These are phyloP conservation scores for Tylopilus orsonianus DNA, from an alignment of 1,284 basidiomycete genomes.

Conservation along the genomic window DNA sequence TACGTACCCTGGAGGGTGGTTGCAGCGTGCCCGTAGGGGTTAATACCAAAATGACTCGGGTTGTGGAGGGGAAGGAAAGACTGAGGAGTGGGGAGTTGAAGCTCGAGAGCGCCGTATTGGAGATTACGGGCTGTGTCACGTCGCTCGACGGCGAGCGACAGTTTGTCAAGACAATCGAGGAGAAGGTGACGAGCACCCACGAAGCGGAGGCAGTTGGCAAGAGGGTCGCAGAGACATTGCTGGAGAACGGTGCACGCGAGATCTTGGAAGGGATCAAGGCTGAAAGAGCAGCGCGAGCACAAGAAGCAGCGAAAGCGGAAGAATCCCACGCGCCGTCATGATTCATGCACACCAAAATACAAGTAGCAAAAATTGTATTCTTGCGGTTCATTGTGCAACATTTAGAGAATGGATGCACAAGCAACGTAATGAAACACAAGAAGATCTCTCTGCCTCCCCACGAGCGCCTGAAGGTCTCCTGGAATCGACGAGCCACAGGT, in stretches of 20 bases:
- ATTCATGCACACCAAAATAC: conserved; percentile 13
- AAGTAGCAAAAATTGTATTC: conserved; percentile 23
- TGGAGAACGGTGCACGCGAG: conserved; percentile 67
- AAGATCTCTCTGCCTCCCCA: conserved; percentile 44
- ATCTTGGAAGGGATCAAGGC: conserved; percentile 79
- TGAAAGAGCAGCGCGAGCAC: conserved; percentile 60
- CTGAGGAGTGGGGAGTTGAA: conserved; percentile 30
- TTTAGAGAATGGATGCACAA: conserved; percentile 31
- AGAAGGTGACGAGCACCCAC: conserved; percentile 50
- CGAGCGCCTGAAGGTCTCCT: conserved; percentile 49
- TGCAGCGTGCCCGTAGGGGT: conserved; percentile 98
- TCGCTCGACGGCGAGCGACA: conserved; percentile 70
- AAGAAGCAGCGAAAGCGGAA: conserved; percentile 37
- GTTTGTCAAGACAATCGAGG: conserved; percentile 63
- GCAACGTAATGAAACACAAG: conserved; percentile 33
- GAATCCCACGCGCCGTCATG: conserved; percentile 9
- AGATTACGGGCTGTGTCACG: conserved; percentile 78
- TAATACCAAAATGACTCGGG: conserved; percentile 45
- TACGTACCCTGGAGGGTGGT: conserved; percentile 90
- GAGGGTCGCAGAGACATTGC: conserved; percentile 61
- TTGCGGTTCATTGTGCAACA: conserved; percentile 36
- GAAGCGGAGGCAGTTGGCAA: conserved; percentile 73
- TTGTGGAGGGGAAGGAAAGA: conserved; percentile 27
- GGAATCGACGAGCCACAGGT: conserved; percentile 39
- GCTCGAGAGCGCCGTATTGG: conserved; percentile 43